A percentile compares a stretch with the other conserved stretches of the same genome.
Conservation (phyloP, 768 basidiomycete genomes). For the Phaeotremella fagi region DNA sequence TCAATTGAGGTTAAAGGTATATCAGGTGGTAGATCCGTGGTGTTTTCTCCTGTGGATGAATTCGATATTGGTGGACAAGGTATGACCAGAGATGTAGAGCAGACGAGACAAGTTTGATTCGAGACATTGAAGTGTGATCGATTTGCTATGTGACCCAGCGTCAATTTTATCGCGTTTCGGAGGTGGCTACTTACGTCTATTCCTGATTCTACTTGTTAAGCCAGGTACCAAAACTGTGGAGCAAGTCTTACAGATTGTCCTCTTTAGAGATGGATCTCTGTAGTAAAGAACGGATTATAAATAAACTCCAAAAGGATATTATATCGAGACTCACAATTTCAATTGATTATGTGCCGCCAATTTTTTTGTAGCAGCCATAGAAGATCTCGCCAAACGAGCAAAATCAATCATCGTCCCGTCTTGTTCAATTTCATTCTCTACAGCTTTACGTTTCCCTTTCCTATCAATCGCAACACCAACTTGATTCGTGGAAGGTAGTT, state of each 20-base stretch:
- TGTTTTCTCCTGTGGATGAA: background rate
- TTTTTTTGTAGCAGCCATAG: constrained; percentile 21
- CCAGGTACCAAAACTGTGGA: constrained; percentile 41
- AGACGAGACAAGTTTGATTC: constrained; percentile 28
- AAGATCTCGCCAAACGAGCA: constrained; percentile 21
- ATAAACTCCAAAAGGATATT: background rate
- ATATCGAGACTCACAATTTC: constrained; percentile 29
- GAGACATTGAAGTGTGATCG: constrained; percentile 18
- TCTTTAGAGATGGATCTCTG: constrained; percentile 44
- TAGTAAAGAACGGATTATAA: background rate
- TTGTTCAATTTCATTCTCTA: background rate
- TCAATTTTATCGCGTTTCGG: background rate
- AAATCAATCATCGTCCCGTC: no score
- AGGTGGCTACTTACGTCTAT: constrained; percentile 29
- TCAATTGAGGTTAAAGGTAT: constrained; percentile 3
- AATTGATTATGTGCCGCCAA: constrained; percentile 41
- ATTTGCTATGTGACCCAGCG: background rate
- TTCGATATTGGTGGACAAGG: constrained; percentile 18
- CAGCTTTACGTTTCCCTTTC: constrained; percentile 8
- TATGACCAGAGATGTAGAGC: constrained; percentile 15
- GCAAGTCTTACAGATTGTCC: constrained; percentile 36
- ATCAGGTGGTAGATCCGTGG: background rate
- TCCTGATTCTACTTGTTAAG: constrained; percentile 28
- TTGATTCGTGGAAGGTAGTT: background rate
- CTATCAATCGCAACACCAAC: constrained; percentile 1